These are phyloP conservation scores for Colletotrichum spaethianum DNA, from an alignment of 2,329 filamentous ascomycete genomes.

Conservation along the genomic window DNA sequence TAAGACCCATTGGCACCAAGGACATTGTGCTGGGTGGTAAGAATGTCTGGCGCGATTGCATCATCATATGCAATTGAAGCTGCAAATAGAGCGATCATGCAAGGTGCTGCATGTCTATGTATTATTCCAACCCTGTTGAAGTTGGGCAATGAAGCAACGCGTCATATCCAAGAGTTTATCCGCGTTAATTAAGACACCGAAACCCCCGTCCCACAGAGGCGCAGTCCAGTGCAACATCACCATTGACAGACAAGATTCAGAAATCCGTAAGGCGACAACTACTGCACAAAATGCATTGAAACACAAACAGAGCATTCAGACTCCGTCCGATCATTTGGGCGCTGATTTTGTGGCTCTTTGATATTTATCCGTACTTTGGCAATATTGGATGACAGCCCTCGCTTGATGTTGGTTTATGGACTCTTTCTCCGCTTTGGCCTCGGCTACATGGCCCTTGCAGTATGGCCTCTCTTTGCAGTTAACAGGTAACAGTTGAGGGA, in stretches of 20 bases:
- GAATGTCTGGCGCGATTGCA: background rate
- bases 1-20: background rate
- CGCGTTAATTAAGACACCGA: background rate
- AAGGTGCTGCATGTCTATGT: background rate
- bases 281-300: background rate
- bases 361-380: background rate
- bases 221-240: background rate
- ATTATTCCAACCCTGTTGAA: background rate
- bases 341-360: background rate
- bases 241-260: background rate
- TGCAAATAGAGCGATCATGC: background rate
- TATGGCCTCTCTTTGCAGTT: background rate
- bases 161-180: background rate
- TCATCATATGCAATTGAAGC: background rate
- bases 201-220: conserved; percentile 11
- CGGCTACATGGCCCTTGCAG: conserved; percentile 1
- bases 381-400: conserved; percentile 4
- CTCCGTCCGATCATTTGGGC: background rate
- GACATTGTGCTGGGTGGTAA: background rate
- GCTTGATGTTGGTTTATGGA: background rate
- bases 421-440: conserved; percentile 13
- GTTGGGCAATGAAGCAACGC: background rate
- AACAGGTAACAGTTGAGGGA: background rate
- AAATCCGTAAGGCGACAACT: background rate
- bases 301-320: rapidly evolving